phyloP scores from a whole-genome alignment of 1,139 yeast species.

The Pichia sp. region DNA sequence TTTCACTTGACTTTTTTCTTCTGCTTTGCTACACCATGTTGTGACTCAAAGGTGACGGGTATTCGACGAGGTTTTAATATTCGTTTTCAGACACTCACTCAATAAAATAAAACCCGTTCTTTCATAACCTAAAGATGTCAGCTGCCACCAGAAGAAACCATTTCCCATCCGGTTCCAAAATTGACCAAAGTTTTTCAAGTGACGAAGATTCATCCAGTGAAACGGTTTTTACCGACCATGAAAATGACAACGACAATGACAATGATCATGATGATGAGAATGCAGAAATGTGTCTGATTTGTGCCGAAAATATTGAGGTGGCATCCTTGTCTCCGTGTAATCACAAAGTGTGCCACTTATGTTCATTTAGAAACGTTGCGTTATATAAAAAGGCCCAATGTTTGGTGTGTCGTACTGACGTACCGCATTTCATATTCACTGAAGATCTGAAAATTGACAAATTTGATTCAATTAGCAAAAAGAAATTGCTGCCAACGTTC shows the following conservation, averaged over 20 bases:
- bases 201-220: neutral
- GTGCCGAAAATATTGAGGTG: slow-evolving; percentile 62
- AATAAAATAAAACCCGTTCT: no score
- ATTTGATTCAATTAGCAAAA: slow-evolving; percentile 8
- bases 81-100: no score
- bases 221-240: no score
- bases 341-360: slow-evolving; percentile 75
- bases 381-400: slow-evolving; percentile 68
- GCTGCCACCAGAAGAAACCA: neutral
- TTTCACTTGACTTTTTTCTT: no score
- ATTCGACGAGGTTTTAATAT: no score
- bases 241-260: neutral
- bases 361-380: slow-evolving; percentile 79
- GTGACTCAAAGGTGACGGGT: no score
- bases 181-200: no score
- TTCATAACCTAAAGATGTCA: no score
- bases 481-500: slow-evolving; percentile 15
- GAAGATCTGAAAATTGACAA: slow-evolving; percentile 31
- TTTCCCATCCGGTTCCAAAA: neutral
- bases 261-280: slow-evolving; percentile 26
- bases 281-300: slow-evolving; percentile 56
- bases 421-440: slow-evolving; percentile 51
- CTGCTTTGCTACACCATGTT: no score
- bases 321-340: slow-evolving; percentile 77
- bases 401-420: slow-evolving; percentile 74